Evolutionary conservation across 1,284 basidiomycete species (phyloP), one percentile per base, ranked within the genome.

Genomic region (Pseudozyma sp.): DNA sequence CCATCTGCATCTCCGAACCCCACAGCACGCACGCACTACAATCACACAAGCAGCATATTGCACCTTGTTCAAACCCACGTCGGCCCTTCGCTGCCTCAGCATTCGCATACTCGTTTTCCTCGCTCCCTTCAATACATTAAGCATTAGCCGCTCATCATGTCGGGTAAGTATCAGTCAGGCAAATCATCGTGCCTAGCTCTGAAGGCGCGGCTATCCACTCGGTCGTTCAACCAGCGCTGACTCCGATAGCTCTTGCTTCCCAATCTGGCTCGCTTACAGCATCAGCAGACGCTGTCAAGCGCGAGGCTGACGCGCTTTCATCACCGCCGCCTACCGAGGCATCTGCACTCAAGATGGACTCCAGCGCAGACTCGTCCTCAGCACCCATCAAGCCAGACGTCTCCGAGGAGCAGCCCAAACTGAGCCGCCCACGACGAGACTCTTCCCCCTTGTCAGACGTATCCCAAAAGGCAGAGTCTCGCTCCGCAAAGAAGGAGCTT

Each of bases 381-480:
- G 44, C 45, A 11, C 46, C 55, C 3, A 39, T 40, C 19, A 68
- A 61, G 49, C 13, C 47, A 9, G 44, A 68, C 30, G 52, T 51
- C 8, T 35, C 54, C 16, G 54, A 66, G 13, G 54, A 66, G 13
- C 57, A 44, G 29, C 52, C 48, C 5, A 63, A 55, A 39, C 61
- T 55, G 34, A 43, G 45, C 14, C 60, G 69, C 11, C 29, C 65
- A 30, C 56, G 70, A 19, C 60, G 70, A 40, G 65, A 73, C 61
- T 73, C 70, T 30, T 73, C 70, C 6, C 70, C 70, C 3, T 37
- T 73, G 7, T 68, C 70, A 17, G 70, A 73, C 39, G 61, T 56
- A 6, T 68, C 70, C 30, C 59, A 52, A 35, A 57, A 60, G 39
- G 55, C 46, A 30, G 59, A 58, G 9, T 24, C 31, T 29, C 43